Percentiles rank a stretch among this genome's conserved stretches.
Evolutionary conservation across 2,329 filamentous ascomycete species (phyloP).

Genomic region (Thelonectria blattea): DNA sequence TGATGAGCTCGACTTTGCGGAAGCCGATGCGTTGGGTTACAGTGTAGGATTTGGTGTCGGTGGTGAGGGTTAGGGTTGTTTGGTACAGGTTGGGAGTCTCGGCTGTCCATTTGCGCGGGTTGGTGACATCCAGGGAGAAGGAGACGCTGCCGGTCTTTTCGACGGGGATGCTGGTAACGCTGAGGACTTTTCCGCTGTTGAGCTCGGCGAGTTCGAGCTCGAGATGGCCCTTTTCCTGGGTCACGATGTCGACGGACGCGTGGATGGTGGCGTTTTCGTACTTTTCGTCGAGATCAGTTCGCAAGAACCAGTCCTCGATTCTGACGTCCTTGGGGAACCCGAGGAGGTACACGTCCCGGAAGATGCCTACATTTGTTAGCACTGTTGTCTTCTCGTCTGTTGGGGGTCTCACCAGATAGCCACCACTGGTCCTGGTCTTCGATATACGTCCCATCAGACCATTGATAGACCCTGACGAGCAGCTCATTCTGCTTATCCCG

Average conservation of each 20-base stretch:
- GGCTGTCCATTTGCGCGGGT: slow-evolving; percentile 71
- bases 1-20: slow-evolving; percentile 66
- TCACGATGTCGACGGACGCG: slow-evolving; percentile 53
- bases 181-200: slow-evolving; percentile 45
- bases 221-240: slow-evolving; percentile 43
- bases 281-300: slow-evolving; percentile 60
- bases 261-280: slow-evolving; percentile 55
- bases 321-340: slow-evolving; percentile 60
- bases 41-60: slow-evolving; percentile 45
- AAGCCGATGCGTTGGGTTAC: slow-evolving; percentile 65
- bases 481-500: slow-evolving; percentile 57
- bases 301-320: slow-evolving; percentile 63
- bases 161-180: slow-evolving; percentile 36
- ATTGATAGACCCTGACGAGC: slow-evolving; percentile 72
- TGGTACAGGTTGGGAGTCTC: slow-evolving; percentile 69
- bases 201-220: slow-evolving; percentile 51
- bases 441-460: slow-evolving; percentile 72
- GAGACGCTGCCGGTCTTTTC: slow-evolving; percentile 45
- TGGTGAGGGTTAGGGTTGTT: slow-evolving; percentile 59
- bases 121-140: slow-evolving; percentile 51
- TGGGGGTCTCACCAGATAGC: slow-evolving; percentile 65
- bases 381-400: slow-evolving; percentile 45
- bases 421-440: slow-evolving; percentile 76
- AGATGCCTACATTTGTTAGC: slow-evolving; percentile 58
- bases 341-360: slow-evolving; percentile 68